These are phyloP conservation scores for Silene coronaria DNA, from an alignment of 179 eudicot species.

Conservation along the genomic window DNA sequence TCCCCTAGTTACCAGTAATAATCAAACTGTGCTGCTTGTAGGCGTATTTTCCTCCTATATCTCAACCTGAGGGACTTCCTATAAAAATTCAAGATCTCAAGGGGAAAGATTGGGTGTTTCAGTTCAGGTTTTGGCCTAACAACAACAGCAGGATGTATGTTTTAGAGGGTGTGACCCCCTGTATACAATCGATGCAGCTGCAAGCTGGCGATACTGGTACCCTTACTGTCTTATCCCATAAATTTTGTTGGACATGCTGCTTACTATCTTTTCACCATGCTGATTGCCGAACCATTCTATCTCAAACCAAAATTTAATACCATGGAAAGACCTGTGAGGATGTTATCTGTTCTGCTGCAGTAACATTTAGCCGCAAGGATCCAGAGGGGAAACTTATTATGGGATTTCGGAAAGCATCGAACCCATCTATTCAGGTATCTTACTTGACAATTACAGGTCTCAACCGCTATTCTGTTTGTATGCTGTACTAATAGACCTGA, in stretches of 20 bases:
- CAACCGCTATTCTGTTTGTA: background rate
- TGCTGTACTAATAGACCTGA: slow-evolving; percentile 6
- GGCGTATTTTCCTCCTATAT: slow-evolving; percentile 98
- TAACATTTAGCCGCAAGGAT: slow-evolving; percentile 93
- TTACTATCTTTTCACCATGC: background rate
- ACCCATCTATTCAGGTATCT: slow-evolving; percentile 48
- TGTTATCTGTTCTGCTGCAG: slow-evolving; percentile 38
- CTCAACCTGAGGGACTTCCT: slow-evolving; percentile 98
- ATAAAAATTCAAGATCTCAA: slow-evolving; percentile 86
- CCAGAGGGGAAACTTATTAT: slow-evolving; percentile 94
- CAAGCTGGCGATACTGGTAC: slow-evolving; percentile 99
- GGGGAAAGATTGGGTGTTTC: slow-evolving; percentile 97
- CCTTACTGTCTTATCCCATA: slow-evolving; percentile 4
- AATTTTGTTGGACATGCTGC: slow-evolving; percentile 7
- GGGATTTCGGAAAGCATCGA: slow-evolving; percentile 88
- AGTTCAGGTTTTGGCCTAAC: slow-evolving; percentile 99
- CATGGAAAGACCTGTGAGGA: slow-evolving; percentile 7
- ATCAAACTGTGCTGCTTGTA: slow-evolving; percentile 30
- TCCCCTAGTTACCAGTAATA: slow-evolving; percentile 8
- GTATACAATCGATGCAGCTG: slow-evolving; percentile 96
- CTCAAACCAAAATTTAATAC: background rate
- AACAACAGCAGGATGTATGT: slow-evolving; percentile 99
- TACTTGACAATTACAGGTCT: slow-evolving; percentile 13
- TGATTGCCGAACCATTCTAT: background rate
- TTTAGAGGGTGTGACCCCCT: slow-evolving; percentile 96